Evolutionary conservation across 306 rosid genomes (phyloP).

Genomic region (Inga laurina): DNA sequence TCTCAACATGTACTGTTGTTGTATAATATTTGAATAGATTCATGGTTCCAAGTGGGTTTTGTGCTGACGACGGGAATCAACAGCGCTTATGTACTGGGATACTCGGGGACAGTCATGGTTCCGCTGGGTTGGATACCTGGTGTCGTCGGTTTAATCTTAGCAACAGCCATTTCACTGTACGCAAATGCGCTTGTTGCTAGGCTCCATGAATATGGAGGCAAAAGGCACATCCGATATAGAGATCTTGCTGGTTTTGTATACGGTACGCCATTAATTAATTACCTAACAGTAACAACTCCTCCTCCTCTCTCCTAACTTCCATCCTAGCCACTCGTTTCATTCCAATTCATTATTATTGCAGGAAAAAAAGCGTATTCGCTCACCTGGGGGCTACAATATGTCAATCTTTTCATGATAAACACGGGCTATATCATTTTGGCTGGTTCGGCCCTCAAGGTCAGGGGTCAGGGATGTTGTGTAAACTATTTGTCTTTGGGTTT

Average conservation of each 20-base stretch:
- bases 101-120: constrained; percentile 83
- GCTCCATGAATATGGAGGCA: constrained; percentile 90
- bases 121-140: constrained; percentile 86
- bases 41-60: constrained; percentile 91
- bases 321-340: background rate
- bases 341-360: constrained; percentile 26
- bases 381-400: constrained; percentile 86
- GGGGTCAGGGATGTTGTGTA: background rate
- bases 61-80: constrained; percentile 93
- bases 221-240: constrained; percentile 89
- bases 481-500: background rate
- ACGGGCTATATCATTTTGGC: constrained; percentile 90
- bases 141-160: constrained; percentile 66
- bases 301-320: background rate
- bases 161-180: constrained; percentile 67
- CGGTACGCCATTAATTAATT: constrained; percentile 41
- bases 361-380: constrained; percentile 75
- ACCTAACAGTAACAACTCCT: background rate
- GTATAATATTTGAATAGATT: constrained; percentile 47
- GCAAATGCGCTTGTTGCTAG: constrained; percentile 77
- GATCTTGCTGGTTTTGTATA: constrained; percentile 87
- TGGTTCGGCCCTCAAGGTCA: constrained; percentile 91
- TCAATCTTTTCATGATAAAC: constrained; percentile 94
- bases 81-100: constrained; percentile 93
- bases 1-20: background rate